phyloP scores from a whole-genome alignment of 768 basidiomycete genomes.

The Mycena rosella region DNA sequence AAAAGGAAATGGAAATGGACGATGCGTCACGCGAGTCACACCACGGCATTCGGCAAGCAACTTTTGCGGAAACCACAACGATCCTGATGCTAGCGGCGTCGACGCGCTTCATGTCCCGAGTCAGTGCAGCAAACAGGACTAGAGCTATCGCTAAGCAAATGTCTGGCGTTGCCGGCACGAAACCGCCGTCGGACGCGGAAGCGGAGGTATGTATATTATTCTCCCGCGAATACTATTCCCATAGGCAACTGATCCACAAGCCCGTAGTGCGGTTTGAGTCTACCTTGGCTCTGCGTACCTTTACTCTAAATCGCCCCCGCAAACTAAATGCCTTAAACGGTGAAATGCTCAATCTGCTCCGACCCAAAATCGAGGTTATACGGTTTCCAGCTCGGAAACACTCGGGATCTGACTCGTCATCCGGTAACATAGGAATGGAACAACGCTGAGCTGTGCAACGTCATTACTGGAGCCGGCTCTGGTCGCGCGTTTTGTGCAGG shows the following conservation, averaged over 20 bases:
- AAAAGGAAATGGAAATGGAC: conserved; percentile 22
- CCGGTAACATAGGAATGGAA: conserved; percentile 73
- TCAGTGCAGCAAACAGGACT: conserved; percentile 56
- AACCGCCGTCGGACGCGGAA: conserved; percentile 41
- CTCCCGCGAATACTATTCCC: conserved; percentile 24
- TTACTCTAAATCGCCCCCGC: conserved; percentile 81
- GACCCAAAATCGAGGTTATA: conserved; percentile 81
- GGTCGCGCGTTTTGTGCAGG: conserved; percentile 93
- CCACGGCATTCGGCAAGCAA: conserved; percentile 10
- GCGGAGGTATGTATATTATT: conserved; percentile 51
- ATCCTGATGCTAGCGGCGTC: conserved; percentile 48
- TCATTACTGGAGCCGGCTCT: conserved; percentile 78
- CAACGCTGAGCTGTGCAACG: conserved; percentile 74
- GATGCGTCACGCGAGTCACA: background rate
- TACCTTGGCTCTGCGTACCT: conserved; percentile 71
- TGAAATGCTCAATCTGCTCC: conserved; percentile 79
- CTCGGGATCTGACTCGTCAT: conserved; percentile 24
- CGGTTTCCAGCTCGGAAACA: conserved; percentile 19
- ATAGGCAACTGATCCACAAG: conserved; percentile 45
- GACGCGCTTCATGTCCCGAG: conserved; percentile 56
- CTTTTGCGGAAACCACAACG: conserved; percentile 35
- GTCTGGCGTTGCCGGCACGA: conserved; percentile 52
- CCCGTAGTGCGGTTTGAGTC: conserved; percentile 78
- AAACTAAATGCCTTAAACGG: conserved; percentile 88
- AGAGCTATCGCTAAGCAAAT: conserved; percentile 63